Evolutionary conservation across 2,329 filamentous ascomycete species (phyloP), one percentile per base, ranked within the genome.

Genomic region (Cordyceps javanica): DNA sequence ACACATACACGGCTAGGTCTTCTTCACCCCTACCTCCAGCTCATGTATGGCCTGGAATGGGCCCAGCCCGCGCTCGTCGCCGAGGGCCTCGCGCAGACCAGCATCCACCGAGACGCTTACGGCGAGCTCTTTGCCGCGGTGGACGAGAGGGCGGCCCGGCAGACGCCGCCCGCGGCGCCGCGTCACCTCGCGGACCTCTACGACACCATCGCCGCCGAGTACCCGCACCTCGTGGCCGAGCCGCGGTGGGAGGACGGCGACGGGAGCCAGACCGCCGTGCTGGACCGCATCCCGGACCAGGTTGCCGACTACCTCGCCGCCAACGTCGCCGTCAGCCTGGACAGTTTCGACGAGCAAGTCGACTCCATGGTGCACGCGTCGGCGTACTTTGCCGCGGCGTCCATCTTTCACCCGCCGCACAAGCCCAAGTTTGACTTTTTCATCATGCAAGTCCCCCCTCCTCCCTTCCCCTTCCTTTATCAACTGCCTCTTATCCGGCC

Each of bases 41-140:
- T 96, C 21, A 89, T 91, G 50, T 96, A 91, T 67, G 91, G 89
- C 5, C 68, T 96, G 36, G 91, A 96, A 68, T 96, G 91, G 75
- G 70, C 80, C 10, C 90, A 96, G 67, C 90, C 90, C 2, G 88
- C 88, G 38, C 85, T 96, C 59, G 79, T 96, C 28, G 90, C 91
- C 6, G 83, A 93, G 72, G 91, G 77, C 1, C 81, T 96, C 19
- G 90, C 91, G 0, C 87, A 95, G 73, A 78, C 88, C 1, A 83
- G 87, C 8, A 82, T 91, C 2, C 90, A 95, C 66, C 73, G 77
- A 7, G 72, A 78, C 44, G 80, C 80, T 70, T 75, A 88, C 2
- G 74, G 72, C 1, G 62, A 69, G 0, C 82, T 86, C 60, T 75
- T 94, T 28, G 60, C 77, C 1, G 70, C 69, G 0, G 73, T 80